Evolutionary conservation across 148 eudicot genomes (phyloP).

Genomic region (Diospyros kaki): DNA sequence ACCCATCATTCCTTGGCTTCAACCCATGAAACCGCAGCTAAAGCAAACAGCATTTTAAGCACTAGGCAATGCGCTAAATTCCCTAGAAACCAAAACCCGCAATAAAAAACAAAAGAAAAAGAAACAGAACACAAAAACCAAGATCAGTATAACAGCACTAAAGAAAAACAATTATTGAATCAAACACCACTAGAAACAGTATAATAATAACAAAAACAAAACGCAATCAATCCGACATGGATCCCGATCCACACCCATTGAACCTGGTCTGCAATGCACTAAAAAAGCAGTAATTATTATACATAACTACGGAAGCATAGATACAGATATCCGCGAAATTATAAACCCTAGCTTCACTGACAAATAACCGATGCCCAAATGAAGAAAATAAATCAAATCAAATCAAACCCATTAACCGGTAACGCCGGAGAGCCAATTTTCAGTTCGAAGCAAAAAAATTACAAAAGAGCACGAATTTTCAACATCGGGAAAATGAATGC

Average conservation of each 20-base stretch:
- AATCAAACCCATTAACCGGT: constrained; percentile 8
- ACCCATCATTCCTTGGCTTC: too few species aligned
- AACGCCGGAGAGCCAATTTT: constrained; percentile 12
- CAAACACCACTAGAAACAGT: constrained; percentile 18
- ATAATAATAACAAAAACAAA: constrained; percentile 28
- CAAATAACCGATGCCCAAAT: constrained; percentile 8
- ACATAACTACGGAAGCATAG: neutral
- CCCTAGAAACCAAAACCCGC: too few species aligned
- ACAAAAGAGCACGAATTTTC: neutral
- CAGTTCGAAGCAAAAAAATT: constrained; percentile 2
- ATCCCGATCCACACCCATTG: constrained; percentile 72
- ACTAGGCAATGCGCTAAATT: too few species aligned
- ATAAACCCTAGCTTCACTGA: constrained; percentile 13
- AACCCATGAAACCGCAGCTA: too few species aligned
- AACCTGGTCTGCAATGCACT: constrained; percentile 38
- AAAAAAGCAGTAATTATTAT: constrained; percentile 15
- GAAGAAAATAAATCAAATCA: neutral
- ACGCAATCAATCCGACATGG: constrained; percentile 62
- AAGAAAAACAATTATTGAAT: constrained; percentile 19
- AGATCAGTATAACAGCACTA: too few species aligned
- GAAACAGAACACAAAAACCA: too few species aligned
- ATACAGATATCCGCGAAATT: neutral
- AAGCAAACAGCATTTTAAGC: too few species aligned
- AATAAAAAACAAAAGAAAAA: too few species aligned
- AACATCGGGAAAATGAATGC: neutral